Percentiles rank a stretch among this genome's conserved stretches.
phyloP scores from a whole-genome alignment of 345 rosid species.

The Gossypium bickii region DNA sequence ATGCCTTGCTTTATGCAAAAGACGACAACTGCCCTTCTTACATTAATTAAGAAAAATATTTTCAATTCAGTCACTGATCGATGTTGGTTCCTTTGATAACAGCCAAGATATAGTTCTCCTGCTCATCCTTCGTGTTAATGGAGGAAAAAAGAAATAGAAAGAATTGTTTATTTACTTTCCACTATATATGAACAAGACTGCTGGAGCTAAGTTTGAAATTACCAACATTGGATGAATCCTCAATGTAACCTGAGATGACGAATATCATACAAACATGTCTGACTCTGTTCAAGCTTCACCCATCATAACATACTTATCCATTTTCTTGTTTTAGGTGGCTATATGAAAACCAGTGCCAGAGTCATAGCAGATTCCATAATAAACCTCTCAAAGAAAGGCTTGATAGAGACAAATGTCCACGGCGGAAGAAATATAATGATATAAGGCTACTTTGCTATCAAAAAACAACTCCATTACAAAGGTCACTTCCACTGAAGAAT shows the following conservation, averaged over 20 bases:
- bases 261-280: neutral
- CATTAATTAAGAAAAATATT: neutral
- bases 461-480: neutral
- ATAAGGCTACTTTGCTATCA: neutral
- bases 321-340: constrained; percentile 68
- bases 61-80: neutral
- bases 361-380: constrained; percentile 74
- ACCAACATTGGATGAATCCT: neutral
- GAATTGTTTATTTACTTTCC: neutral
- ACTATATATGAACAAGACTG: neutral
- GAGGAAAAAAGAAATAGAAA: neutral
- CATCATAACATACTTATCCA: neutral
- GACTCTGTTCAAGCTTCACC: neutral
- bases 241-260: neutral
- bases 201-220: neutral
- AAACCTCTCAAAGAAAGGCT: constrained; percentile 58
- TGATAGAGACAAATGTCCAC: constrained; percentile 31
- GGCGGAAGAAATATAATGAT: neutral
- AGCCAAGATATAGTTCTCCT: neutral
- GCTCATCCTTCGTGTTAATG: neutral
- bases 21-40: neutral
- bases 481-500: neutral
- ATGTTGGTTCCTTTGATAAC: neutral
- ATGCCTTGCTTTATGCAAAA: neutral
- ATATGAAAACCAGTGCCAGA: constrained; percentile 90